A percentile compares a stretch with the other conserved stretches of the same genome.
Evolutionary conservation across 192 early-diverging fungal species (phyloP).

Genomic region (Spizellomyces sp.): DNA sequence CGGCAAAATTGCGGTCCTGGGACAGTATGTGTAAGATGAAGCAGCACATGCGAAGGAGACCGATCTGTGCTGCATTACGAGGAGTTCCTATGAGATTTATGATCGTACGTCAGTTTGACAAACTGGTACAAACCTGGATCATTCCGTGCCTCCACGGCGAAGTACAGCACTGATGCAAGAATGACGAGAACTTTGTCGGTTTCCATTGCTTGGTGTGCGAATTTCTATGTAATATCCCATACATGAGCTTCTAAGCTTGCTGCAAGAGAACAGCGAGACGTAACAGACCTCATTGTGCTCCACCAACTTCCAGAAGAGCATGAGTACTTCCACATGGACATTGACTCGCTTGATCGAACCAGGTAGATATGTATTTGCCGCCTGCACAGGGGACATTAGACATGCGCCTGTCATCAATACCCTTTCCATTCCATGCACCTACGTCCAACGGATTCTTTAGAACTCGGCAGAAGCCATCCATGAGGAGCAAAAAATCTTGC

Average conservation of each 20-base stretch:
- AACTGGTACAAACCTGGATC: slow-evolving; percentile 32
- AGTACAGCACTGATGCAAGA: slow-evolving; percentile 63
- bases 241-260: too few species aligned
- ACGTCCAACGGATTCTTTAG: slow-evolving; percentile 76
- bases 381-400: slow-evolving; percentile 25
- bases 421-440: background rate
- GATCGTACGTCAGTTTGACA: slow-evolving; percentile 38
- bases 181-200: slow-evolving; percentile 66
- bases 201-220: slow-evolving; percentile 60
- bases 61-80: slow-evolving; percentile 57
- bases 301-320: slow-evolving; percentile 84
- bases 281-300: slow-evolving; percentile 73
- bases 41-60: slow-evolving; percentile 72
- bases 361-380: slow-evolving; percentile 74
- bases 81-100: background rate
- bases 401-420: too few species aligned
- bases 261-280: slow-evolving; percentile 6
- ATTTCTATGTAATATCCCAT: slow-evolving; percentile 49
- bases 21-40: slow-evolving; percentile 76
- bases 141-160: slow-evolving; percentile 59
- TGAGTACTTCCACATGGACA: slow-evolving; percentile 68
- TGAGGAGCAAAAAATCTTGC: slow-evolving; percentile 82
- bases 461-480: slow-evolving; percentile 77
- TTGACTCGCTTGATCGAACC: slow-evolving; percentile 72
- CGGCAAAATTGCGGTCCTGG: slow-evolving; percentile 65